Evolutionary conservation across 2,329 filamentous ascomycete species (phyloP).

Genomic region (Chaetothyriales sp.): DNA sequence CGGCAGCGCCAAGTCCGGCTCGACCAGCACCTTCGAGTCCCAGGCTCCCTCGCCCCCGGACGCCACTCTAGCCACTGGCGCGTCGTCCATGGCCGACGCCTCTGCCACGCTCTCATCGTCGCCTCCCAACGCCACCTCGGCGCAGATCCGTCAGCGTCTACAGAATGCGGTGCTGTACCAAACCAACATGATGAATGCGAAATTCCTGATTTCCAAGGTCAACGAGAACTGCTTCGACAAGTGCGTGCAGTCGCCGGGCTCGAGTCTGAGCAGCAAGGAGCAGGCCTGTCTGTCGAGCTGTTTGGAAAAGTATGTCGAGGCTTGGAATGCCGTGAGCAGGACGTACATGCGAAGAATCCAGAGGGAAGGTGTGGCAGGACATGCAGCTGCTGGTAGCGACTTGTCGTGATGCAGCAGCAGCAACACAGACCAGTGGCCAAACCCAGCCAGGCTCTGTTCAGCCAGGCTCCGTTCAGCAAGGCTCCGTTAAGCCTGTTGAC

Average conservation of each 20-base stretch:
- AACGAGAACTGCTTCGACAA: constrained; percentile 70
- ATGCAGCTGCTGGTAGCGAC: constrained; percentile 16
- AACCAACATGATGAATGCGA: constrained; percentile 53
- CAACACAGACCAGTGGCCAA: background rate
- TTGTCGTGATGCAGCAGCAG: constrained; percentile 3
- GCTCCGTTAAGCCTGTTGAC: background rate
- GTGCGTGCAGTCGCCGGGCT: constrained; percentile 58
- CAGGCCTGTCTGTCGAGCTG: constrained; percentile 58
- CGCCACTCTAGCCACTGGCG: constrained; percentile 3
- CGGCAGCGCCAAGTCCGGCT: constrained; percentile 9
- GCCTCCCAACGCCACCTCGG: constrained; percentile 7
- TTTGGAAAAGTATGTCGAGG: constrained; percentile 73
- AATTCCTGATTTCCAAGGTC: constrained; percentile 62
- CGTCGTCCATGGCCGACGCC: constrained; percentile 3
- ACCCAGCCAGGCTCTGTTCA: background rate
- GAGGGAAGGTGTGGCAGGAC: constrained; percentile 33
- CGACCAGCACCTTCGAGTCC: constrained; percentile 1
- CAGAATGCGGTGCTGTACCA: constrained; percentile 50
- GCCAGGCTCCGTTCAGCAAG: background rate
- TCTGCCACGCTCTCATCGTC: constrained; percentile 10
- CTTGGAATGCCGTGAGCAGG: constrained; percentile 62
- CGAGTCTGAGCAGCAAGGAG: constrained; percentile 53
- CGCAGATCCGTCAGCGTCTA: constrained; percentile 19
- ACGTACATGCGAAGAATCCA: constrained; percentile 54
- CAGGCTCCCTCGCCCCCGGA: constrained; percentile 2